Conservation (phyloP, 208 protist species). For the Leishmania aethiopica region DNA sequence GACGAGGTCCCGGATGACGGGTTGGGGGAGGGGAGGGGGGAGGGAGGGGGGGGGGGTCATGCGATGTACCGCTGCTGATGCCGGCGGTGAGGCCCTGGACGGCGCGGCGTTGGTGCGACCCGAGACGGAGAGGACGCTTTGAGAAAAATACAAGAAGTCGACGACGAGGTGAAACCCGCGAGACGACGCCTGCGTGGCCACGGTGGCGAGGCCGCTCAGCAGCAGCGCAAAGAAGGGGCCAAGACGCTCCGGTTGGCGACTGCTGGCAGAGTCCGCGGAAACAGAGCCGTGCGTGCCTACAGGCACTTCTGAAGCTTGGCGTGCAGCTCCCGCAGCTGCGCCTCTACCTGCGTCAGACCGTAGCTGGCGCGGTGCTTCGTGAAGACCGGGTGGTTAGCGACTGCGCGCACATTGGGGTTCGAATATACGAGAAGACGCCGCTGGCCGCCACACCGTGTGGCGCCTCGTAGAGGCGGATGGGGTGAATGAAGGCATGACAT, state of each 20-base stretch:
- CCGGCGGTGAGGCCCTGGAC: neutral
- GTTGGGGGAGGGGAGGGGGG: neutral
- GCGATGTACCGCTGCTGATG: neutral
- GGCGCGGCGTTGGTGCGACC: neutral
- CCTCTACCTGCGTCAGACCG: slow-evolving; percentile 9
- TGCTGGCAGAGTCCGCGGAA: neutral
- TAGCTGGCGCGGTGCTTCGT: slow-evolving; percentile 33
- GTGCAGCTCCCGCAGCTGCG: slow-evolving; percentile 24
- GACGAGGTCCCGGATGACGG: too few species aligned
- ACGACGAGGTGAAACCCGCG: neutral
- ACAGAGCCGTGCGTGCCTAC: neutral
- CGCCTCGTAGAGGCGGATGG: slow-evolving; percentile 21
- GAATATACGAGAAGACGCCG: slow-evolving; percentile 22
- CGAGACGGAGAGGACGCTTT: neutral
- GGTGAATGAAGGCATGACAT: slow-evolving; percentile 8
- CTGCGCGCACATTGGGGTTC: slow-evolving; percentile 39
- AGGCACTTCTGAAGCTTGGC: slow-evolving; percentile 23
- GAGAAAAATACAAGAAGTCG: neutral
- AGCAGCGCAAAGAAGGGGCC: neutral
- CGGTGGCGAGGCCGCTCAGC: neutral
- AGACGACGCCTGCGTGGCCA: neutral
- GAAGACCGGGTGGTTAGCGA: slow-evolving; percentile 25
- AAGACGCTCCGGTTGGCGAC: neutral
- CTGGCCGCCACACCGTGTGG: slow-evolving; percentile 1
- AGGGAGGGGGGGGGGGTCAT: neutral